Conservation (phyloP, 768 basidiomycete species). For the Rhodotorula toruloides region DNA sequence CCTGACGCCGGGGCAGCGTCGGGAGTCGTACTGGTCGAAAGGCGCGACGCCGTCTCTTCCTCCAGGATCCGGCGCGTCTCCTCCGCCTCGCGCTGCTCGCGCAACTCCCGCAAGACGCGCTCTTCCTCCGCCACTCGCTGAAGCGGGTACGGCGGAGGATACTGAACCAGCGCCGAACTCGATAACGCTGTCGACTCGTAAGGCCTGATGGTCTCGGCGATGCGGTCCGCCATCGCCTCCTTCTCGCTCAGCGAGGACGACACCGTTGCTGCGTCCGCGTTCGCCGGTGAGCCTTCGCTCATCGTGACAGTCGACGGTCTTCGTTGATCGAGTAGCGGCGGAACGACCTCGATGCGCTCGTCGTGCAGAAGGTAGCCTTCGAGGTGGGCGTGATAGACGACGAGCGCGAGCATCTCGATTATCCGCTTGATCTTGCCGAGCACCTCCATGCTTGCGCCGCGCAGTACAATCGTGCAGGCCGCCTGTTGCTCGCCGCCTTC, state of each 20-base stretch:
- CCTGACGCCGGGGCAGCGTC: too few relatives aligned
- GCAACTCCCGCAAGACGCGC: slow-evolving; percentile 50
- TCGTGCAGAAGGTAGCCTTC: slow-evolving; percentile 57
- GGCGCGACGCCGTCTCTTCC: slow-evolving; percentile 19
- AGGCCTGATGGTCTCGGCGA: slow-evolving; percentile 46
- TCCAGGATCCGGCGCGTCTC: slow-evolving; percentile 32
- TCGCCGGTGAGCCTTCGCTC: slow-evolving; percentile 3
- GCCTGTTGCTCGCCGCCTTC: slow-evolving; percentile 89
- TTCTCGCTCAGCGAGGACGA: neutral
- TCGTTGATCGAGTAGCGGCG: slow-evolving; percentile 13
- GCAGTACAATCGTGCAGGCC: slow-evolving; percentile 87
- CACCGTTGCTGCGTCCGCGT: neutral
- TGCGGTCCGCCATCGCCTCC: neutral
- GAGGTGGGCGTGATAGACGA: slow-evolving; percentile 85
- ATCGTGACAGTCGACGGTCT: neutral
- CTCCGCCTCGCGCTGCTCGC: slow-evolving; percentile 26
- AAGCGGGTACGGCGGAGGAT: slow-evolving; percentile 85
- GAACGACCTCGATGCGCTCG: slow-evolving; percentile 46
- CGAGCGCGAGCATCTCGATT: slow-evolving; percentile 82
- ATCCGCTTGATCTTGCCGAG: slow-evolving; percentile 84
- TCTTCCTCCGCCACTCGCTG: slow-evolving; percentile 83
- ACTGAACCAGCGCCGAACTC: slow-evolving; percentile 83
- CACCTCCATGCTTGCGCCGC: slow-evolving; percentile 77
- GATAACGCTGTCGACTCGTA: slow-evolving; percentile 85
- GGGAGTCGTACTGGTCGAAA: too few relatives aligned